These are phyloP conservation scores for Penicillium sclerotiorum DNA, from an alignment of 2,329 filamentous ascomycete genomes.

Conservation along the genomic window DNA sequence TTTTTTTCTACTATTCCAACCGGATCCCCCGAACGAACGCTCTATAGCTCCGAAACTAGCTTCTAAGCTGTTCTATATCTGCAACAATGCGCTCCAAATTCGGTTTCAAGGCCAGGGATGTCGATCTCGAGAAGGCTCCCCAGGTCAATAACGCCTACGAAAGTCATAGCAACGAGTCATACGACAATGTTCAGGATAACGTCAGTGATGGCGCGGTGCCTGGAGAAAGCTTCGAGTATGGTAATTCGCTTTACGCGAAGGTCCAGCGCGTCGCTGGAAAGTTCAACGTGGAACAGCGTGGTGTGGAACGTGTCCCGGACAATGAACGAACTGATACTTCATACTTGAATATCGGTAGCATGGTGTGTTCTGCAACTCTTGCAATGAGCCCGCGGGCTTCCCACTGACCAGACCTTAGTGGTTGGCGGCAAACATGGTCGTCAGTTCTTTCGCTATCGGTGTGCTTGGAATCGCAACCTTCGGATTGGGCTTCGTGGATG, in stretches of 20 bases:
- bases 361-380: conserved; percentile 56
- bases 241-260: conserved; percentile 59
- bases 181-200: conserved; percentile 12
- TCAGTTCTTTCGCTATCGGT: conserved; percentile 75
- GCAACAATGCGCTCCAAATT: conserved; percentile 16
- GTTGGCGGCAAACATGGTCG: conserved; percentile 77
- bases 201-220: conserved; percentile 51
- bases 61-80: no score
- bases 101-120: conserved; percentile 24
- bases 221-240: conserved; percentile 62
- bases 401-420: conserved; percentile 56
- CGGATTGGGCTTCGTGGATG: conserved; percentile 71
- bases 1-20: background rate
- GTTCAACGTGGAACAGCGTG: conserved; percentile 71
- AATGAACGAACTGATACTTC: conserved; percentile 68
- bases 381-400: conserved; percentile 14
- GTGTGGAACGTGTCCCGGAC: conserved; percentile 73
- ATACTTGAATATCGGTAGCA: conserved; percentile 68
- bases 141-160: conserved; percentile 29
- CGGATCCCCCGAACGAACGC: background rate
- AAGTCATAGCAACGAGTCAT: conserved; percentile 36
- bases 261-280: conserved; percentile 65
- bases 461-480: conserved; percentile 70
- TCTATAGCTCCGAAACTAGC: background rate
- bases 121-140: conserved; percentile 39